Evolutionary conservation across 2,329 filamentous ascomycete species (phyloP).

Genomic region (Microcyclosporella mali): DNA sequence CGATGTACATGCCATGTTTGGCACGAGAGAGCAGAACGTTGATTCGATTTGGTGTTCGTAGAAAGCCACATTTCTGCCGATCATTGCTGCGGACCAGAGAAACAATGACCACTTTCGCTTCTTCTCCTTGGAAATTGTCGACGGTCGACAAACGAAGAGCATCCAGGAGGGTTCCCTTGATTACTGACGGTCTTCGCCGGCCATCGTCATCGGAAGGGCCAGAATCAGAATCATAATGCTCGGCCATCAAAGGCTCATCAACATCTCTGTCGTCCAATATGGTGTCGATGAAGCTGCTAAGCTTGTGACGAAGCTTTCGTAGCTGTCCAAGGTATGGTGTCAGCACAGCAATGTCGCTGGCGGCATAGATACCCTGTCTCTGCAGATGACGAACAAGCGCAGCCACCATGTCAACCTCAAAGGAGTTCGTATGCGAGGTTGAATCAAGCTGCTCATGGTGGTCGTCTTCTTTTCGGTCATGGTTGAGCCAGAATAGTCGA

Average conservation of each 20-base stretch:
- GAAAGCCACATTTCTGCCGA: conserved; percentile 53
- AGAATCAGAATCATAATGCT: conserved; percentile 2
- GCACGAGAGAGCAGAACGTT: conserved; percentile 64
- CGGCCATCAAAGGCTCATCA: conserved; percentile 4
- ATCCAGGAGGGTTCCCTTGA: conserved; percentile 7
- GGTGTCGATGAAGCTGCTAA: conserved; percentile 31
- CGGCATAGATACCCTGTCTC: conserved; percentile 55
- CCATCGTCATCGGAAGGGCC: background rate
- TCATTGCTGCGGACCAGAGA: conserved; percentile 66
- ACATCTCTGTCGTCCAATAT: conserved; percentile 52
- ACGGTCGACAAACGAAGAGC: conserved; percentile 7
- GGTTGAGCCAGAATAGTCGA: conserved; percentile 58
- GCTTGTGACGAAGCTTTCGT: conserved; percentile 40
- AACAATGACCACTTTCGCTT: conserved; percentile 64
- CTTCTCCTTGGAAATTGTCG: conserved; percentile 69
- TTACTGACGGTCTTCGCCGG: background rate
- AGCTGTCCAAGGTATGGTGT: conserved; percentile 60
- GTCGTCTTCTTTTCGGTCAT: conserved; percentile 43
- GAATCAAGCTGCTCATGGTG: conserved; percentile 13
- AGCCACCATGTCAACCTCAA: conserved; percentile 58
- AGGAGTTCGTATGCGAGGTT: conserved; percentile 49
- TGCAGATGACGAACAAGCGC: conserved; percentile 60
- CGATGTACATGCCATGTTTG: conserved; percentile 64
- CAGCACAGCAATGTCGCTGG: conserved; percentile 61
- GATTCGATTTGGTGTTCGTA: conserved; percentile 61